phyloP scores from a whole-genome alignment of 306 rosid genomes.

The Carpinus viminea region DNA sequence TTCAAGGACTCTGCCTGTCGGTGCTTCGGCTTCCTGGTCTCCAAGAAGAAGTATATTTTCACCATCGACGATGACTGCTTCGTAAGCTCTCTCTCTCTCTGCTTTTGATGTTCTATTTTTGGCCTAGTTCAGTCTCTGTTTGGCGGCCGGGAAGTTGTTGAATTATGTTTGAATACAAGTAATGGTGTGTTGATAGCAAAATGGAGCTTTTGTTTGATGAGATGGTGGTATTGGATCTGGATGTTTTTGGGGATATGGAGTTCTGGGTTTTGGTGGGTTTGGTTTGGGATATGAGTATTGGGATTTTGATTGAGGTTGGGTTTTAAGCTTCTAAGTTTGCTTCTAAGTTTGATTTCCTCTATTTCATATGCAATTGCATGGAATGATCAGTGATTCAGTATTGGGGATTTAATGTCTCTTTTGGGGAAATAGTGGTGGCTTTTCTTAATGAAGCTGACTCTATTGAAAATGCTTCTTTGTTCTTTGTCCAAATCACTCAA shows the following conservation, averaged over 20 bases:
- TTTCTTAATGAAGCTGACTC: no score
- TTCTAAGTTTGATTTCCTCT: background rate
- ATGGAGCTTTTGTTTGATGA: background rate
- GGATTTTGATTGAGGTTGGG: slow-evolving; percentile 1
- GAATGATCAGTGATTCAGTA: no score
- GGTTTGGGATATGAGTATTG: background rate
- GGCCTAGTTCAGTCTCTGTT: background rate
- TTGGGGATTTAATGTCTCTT: no score
- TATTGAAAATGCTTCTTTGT: no score
- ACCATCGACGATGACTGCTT: slow-evolving; percentile 93
- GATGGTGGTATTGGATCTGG: background rate
- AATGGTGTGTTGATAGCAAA: no score
- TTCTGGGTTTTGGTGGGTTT: slow-evolving; percentile 10
- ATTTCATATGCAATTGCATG: background rate
- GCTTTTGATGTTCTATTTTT: background rate
- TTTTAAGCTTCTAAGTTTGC: background rate
- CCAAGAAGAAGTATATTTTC: slow-evolving; percentile 87
- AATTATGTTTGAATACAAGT: no score
- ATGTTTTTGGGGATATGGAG: background rate
- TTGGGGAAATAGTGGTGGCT: no score
- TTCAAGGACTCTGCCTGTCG: slow-evolving; percentile 89
- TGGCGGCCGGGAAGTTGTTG: background rate
- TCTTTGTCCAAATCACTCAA: no score
- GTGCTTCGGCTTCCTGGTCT: slow-evolving; percentile 80
- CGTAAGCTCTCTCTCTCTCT: slow-evolving; percentile 39